phyloP scores from a whole-genome alignment of 371 early-diverging fungal species.

The Mucor velutinosus region DNA sequence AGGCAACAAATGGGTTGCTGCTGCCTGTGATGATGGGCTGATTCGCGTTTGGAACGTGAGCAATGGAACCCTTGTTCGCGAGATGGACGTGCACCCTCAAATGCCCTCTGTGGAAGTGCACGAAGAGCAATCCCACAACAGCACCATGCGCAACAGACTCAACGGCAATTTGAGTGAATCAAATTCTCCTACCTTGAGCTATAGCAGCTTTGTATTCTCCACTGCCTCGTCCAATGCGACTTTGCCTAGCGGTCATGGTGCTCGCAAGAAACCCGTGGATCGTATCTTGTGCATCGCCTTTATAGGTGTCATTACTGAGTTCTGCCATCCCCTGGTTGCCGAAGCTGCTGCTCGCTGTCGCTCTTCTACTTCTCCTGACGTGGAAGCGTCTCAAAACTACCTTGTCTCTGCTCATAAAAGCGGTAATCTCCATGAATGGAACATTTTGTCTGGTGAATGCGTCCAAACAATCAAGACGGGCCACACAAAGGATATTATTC shows the following conservation, averaged over 20 bases:
- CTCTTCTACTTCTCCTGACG: not conserved
- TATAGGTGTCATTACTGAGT: constrained; percentile 17
- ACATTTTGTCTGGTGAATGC: constrained; percentile 32
- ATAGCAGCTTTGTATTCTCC: not conserved
- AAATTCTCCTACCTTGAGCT: not conserved
- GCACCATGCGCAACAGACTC: constrained; percentile 6
- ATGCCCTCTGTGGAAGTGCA: constrained; percentile 13
- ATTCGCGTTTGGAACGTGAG: constrained; percentile 34
- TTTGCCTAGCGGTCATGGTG: not conserved
- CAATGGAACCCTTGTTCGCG: constrained; percentile 24
- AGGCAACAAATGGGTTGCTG: constrained; percentile 35
- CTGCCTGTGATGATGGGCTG: constrained; percentile 30
- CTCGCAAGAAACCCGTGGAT: not conserved
- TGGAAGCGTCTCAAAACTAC: constrained; percentile 19
- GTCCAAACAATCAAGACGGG: constrained; percentile 26
- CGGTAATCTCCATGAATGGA: constrained; percentile 34
- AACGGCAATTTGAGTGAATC: not conserved
- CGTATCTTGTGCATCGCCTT: constrained; percentile 23
- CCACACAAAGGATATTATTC: constrained; percentile 24
- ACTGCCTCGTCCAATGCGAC: not conserved
- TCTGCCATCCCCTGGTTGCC: constrained; percentile 20
- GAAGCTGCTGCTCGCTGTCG: constrained; percentile 18
- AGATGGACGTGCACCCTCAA: constrained; percentile 14
- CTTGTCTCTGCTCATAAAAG: constrained; percentile 31
- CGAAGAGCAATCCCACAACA: not conserved